Evolutionary conservation across 2,329 filamentous ascomycete species (phyloP).

Genomic region (Arthrobotrys sphaeroides): DNA sequence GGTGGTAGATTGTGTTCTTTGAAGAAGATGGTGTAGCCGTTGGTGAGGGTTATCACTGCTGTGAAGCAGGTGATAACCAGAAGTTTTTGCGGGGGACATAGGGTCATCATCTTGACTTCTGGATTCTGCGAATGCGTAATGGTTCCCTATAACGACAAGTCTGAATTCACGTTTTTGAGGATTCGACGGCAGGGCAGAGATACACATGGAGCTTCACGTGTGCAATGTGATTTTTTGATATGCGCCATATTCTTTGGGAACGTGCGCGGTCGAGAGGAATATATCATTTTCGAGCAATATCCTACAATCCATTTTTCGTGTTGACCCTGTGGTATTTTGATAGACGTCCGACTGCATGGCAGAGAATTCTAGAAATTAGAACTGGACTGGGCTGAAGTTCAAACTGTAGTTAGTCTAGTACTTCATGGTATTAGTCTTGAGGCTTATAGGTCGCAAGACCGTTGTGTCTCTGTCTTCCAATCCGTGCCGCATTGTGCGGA

Average conservation of each 20-base stretch:
- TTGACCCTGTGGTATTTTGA: too few species aligned
- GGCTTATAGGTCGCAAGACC: too few species aligned
- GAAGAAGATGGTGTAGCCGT: constrained; percentile 31
- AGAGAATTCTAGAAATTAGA: too few species aligned
- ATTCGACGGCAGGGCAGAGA: not conserved
- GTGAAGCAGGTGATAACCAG: not conserved
- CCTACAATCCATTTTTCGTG: too few species aligned
- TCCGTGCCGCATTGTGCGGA: too few species aligned
- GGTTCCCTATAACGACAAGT: too few species aligned
- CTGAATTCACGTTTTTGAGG: not conserved
- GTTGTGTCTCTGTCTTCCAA: too few species aligned
- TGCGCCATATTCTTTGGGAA: not conserved
- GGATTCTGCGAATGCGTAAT: not conserved
- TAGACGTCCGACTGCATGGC: too few species aligned
- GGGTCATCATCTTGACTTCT: not conserved
- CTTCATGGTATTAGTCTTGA: too few species aligned
- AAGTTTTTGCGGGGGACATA: not conserved
- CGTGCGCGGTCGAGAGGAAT: constrained; percentile 10
- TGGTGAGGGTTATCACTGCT: not conserved
- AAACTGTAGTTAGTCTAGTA: too few species aligned
- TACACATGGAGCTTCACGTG: not conserved
- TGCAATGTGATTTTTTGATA: not conserved
- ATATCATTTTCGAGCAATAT: constrained; percentile 46
- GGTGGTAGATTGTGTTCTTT: constrained; percentile 4
- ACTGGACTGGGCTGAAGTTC: too few species aligned